Percentiles rank a stretch among this genome's conserved stretches.
Evolutionary conservation across 1,139 yeast species (phyloP).

Genomic region (Yamadazyma taylorii): DNA sequence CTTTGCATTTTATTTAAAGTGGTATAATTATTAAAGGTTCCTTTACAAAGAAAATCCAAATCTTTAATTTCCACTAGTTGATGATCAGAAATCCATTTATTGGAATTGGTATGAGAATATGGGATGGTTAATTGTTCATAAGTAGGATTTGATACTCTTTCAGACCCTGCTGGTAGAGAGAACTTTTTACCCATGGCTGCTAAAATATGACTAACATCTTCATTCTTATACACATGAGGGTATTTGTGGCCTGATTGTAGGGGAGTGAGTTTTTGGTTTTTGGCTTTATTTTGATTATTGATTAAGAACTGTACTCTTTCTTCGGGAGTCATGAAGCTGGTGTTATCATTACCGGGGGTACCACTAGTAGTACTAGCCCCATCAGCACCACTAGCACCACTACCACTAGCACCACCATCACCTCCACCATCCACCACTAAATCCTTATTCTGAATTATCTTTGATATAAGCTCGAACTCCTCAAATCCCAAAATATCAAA

Average conservation of each 20-base stretch:
- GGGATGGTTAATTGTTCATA: conserved; percentile 83
- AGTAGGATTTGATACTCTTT: conserved; percentile 57
- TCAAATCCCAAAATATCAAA: conserved; percentile 86
- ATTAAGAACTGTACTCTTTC: conserved; percentile 59
- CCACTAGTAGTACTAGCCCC: too few relatives aligned
- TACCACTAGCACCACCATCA: conserved; percentile 1
- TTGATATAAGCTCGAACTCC: conserved; percentile 74
- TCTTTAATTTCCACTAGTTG: conserved; percentile 58
- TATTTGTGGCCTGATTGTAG: conserved; percentile 53
- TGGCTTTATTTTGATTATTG: conserved; percentile 53
- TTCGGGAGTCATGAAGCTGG: conserved; percentile 49
- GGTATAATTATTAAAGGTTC: conserved; percentile 79
- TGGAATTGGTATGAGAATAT: conserved; percentile 53
- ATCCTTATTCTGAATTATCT: conserved; percentile 55
- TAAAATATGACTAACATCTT: conserved; percentile 58
- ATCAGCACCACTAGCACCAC: too few relatives aligned
- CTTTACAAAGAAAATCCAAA: conserved; percentile 75
- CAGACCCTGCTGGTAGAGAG: conserved; percentile 79
- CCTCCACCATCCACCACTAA: conserved; percentile 15
- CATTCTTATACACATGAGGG: conserved; percentile 84
- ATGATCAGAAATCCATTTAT: conserved; percentile 50
- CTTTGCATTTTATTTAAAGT: conserved; percentile 88
- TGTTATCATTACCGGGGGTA: too few relatives aligned
- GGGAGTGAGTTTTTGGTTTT: conserved; percentile 50
- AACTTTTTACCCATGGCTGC: conserved; percentile 81